phyloP scores from a whole-genome alignment of 805 yeast genomes.

The Komagataella pastoris region DNA sequence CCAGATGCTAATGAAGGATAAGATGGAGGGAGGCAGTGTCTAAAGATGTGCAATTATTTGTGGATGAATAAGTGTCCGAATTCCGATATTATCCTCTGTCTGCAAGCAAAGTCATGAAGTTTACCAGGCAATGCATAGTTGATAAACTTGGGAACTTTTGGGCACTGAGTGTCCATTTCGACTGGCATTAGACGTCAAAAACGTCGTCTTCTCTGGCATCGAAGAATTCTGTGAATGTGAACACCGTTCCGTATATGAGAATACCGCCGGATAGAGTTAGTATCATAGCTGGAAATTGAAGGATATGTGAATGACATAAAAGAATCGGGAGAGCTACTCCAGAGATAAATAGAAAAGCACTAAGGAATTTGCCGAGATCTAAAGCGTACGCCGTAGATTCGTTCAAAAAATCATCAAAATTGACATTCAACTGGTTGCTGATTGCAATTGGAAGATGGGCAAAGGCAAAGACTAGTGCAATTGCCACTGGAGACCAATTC shows the following conservation, averaged over 20 bases:
- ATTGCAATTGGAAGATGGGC: slow-evolving; percentile 66
- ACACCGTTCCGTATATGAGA: slow-evolving; percentile 71
- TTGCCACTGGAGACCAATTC: slow-evolving; percentile 87
- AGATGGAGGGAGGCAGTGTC: no score
- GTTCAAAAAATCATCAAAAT: slow-evolving; percentile 47
- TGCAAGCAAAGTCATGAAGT: neutral
- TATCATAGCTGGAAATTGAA: slow-evolving; percentile 54
- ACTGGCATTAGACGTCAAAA: neutral
- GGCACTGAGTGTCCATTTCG: neutral
- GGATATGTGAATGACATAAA: slow-evolving; percentile 61
- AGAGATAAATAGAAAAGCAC: slow-evolving; percentile 65
- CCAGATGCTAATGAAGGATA: neutral
- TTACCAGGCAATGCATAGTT: neutral
- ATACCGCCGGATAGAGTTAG: slow-evolving; percentile 81
- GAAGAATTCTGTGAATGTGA: slow-evolving; percentile 72
- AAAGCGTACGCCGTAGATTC: slow-evolving; percentile 39
- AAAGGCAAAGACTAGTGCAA: slow-evolving; percentile 41
- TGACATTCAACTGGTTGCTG: slow-evolving; percentile 28
- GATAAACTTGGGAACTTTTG: neutral
- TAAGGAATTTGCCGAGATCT: slow-evolving; percentile 68
- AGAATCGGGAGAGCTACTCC: slow-evolving; percentile 64
- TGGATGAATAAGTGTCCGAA: neutral
- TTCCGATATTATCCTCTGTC: neutral
- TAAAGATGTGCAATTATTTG: neutral
- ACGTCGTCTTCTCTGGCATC: slow-evolving; percentile 32